Evolutionary conservation across 768 basidiomycete species (phyloP).

Genomic region (Mrakia blollopis): DNA sequence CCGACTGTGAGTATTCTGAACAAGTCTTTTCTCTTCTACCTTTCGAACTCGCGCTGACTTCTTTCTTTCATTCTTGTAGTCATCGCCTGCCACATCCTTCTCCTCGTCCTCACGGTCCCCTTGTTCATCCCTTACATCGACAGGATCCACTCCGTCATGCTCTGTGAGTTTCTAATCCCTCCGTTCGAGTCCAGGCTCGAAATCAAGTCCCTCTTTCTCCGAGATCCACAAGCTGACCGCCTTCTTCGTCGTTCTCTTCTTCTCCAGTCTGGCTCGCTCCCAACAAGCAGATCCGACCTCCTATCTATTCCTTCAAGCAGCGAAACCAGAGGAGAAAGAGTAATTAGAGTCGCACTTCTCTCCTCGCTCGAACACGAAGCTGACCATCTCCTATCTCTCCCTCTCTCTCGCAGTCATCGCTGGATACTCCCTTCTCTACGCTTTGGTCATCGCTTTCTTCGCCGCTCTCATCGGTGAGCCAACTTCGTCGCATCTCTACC

Average conservation of each 20-base stretch:
- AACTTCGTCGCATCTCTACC: no score
- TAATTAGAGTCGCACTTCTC: no score
- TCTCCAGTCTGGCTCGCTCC: conserved; percentile 81
- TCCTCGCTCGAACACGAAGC: no score
- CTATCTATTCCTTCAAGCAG: conserved; percentile 83
- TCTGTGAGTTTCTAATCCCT: conserved; percentile 59
- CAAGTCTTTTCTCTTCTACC: neutral
- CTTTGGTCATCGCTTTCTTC: conserved; percentile 29
- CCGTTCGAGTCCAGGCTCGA: conserved; percentile 30
- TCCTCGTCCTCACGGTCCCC: conserved; percentile 86
- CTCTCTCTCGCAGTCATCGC: conserved; percentile 51
- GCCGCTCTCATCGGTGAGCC: conserved; percentile 22
- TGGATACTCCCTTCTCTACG: conserved; percentile 34
- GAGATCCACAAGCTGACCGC: conserved; percentile 37
- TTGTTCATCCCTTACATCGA: conserved; percentile 87
- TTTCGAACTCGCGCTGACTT: neutral
- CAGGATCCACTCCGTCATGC: conserved; percentile 78
- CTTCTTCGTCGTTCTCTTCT: conserved; percentile 60
- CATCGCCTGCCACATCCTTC: conserved; percentile 51
- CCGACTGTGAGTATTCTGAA: conserved; percentile 53
- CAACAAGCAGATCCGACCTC: conserved; percentile 87
- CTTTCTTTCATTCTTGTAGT: neutral
- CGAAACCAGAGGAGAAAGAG: conserved; percentile 79
- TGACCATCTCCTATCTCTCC: no score
- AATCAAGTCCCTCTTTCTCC: conserved; percentile 62